Conservation (phyloP, 768 basidiomycete genomes). For the Podaxis sp. region DNA sequence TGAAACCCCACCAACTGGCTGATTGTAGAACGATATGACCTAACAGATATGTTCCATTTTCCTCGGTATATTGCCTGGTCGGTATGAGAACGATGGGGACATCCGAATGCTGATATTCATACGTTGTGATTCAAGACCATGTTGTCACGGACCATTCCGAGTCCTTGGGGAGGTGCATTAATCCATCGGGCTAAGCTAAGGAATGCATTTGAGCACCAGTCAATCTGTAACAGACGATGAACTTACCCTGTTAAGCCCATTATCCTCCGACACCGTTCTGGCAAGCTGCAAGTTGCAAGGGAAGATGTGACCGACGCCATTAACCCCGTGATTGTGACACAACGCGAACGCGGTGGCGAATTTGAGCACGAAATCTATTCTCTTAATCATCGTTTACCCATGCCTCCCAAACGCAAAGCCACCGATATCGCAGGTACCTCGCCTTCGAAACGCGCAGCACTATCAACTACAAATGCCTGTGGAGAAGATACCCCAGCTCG, state of each 20-base stretch:
- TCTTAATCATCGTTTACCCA: constrained; percentile 13
- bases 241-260: constrained; percentile 69
- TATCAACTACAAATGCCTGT: neutral
- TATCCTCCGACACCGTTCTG: neutral
- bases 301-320: neutral
- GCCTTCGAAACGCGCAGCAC: constrained; percentile 29
- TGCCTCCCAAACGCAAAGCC: constrained; percentile 49
- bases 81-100: constrained; percentile 17
- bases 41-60: constrained; percentile 68
- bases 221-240: neutral
- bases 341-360: neutral
- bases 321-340: constrained; percentile 13
- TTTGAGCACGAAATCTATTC: neutral
- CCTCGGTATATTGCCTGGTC: constrained; percentile 58
- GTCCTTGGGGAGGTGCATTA: constrained; percentile 73
- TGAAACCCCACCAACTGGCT: constrained; percentile 52
- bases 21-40: constrained; percentile 75
- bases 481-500: neutral
- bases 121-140: constrained; percentile 72
- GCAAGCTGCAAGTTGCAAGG: neutral
- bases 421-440: constrained; percentile 20
- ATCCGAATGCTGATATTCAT: constrained; percentile 20
- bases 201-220: constrained; percentile 8
- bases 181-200: constrained; percentile 76
- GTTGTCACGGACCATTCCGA: constrained; percentile 69